These are phyloP conservation scores for Acidiella bohemica DNA, from an alignment of 495 filamentous ascomycete genomes.

Conservation along the genomic window DNA sequence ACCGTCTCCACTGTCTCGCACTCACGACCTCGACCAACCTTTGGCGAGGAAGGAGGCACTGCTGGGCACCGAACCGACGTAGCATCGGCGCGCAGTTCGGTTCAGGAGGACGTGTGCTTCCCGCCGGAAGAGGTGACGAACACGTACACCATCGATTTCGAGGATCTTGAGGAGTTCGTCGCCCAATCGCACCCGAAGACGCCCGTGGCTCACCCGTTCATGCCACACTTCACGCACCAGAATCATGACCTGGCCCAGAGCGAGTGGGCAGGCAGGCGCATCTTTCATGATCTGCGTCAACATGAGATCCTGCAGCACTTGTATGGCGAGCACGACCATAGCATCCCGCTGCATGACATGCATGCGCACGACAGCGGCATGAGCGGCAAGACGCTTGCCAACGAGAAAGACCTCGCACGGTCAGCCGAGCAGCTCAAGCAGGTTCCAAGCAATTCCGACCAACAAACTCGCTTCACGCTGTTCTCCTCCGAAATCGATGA, in stretches of 20 bases:
- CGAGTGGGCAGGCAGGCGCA: too few species aligned
- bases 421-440: constrained; percentile 20
- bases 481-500: constrained; percentile 89
- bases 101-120: constrained; percentile 78
- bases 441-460: constrained; percentile 3
- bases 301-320: too few species aligned
- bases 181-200: constrained; percentile 41
- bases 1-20: constrained; percentile 58
- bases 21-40: constrained; percentile 41
- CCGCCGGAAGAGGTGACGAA: constrained; percentile 48
- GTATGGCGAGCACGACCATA: constrained; percentile 20
- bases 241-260: constrained; percentile 2
- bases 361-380: constrained; percentile 6
- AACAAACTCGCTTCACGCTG: constrained; percentile 60
- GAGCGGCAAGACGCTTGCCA: constrained; percentile 19
- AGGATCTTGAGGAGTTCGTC: constrained; percentile 77
- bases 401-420: constrained; percentile 9
- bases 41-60: constrained; percentile 42
- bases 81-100: constrained; percentile 32
- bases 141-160: constrained; percentile 63
- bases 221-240: constrained; percentile 11
- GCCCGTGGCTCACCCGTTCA: constrained; percentile 23
- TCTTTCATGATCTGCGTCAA: constrained; percentile 52
- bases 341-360: background rate
- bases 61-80: constrained; percentile 34